These are phyloP conservation scores for Cerrena zonata DNA, from an alignment of 1,284 basidiomycete genomes.

Conservation along the genomic window DNA sequence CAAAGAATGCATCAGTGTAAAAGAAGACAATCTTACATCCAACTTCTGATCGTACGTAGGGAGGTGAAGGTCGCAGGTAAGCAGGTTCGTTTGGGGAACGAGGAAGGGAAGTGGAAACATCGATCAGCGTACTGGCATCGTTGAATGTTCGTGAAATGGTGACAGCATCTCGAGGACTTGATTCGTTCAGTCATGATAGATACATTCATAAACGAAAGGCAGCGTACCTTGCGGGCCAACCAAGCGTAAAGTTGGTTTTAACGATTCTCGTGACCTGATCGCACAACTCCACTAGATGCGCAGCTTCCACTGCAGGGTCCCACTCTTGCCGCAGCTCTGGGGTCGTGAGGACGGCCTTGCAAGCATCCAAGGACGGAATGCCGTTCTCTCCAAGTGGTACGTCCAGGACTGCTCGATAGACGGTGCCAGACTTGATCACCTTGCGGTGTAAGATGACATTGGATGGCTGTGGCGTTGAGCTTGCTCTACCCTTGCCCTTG, in stretches of 20 bases:
- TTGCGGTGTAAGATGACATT: conserved; percentile 70
- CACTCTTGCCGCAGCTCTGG: conserved; percentile 83
- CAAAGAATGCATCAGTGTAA: background rate
- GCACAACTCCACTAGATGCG: conserved; percentile 79
- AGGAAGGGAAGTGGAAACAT: conserved; percentile 93
- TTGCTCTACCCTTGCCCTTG: conserved; percentile 57
- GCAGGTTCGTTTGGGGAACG: conserved; percentile 87
- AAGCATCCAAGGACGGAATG: conserved; percentile 65
- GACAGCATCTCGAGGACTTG: conserved; percentile 85
- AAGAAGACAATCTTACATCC: conserved; percentile 44
- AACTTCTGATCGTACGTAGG: conserved; percentile 89
- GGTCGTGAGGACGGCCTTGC: conserved; percentile 78
- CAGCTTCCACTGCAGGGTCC: conserved; percentile 88
- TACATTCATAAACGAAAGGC: conserved; percentile 8
- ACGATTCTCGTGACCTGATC: conserved; percentile 81
- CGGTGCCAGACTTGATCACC: conserved; percentile 61
- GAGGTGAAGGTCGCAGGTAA: conserved; percentile 89
- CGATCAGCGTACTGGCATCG: conserved; percentile 79
- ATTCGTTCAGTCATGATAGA: conserved; percentile 17
- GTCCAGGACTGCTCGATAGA: conserved; percentile 81
- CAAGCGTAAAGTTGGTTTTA: conserved; percentile 86
- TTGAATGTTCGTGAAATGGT: conserved; percentile 83
- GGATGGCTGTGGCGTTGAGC: conserved; percentile 49
- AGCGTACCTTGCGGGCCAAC: conserved; percentile 92
- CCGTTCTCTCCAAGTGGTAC: conserved; percentile 58